A percentile compares a stretch with the other conserved stretches of the same genome.
phyloP scores from a whole-genome alignment of 2,329 filamentous ascomycete genomes.

The Colletotrichum cereale region DNA sequence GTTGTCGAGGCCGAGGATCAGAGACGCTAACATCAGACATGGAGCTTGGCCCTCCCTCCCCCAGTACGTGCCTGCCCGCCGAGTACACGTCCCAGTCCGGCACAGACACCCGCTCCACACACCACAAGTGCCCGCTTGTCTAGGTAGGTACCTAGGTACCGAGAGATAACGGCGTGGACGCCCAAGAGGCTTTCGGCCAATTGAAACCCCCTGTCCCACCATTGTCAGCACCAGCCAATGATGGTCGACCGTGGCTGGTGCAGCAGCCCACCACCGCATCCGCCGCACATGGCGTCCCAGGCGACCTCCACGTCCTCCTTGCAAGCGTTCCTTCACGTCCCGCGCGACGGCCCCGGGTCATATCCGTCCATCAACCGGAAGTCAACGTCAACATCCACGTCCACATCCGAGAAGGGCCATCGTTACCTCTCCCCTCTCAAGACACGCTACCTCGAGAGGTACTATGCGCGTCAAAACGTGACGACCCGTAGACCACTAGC shows the following conservation, averaged over 20 bases:
- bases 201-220: conserved; percentile 21
- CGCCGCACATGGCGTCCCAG: conserved; percentile 35
- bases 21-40: conserved; percentile 30
- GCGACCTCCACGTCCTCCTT: conserved; percentile 21
- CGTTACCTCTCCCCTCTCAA: conserved; percentile 41
- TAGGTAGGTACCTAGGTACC: too few relatives aligned
- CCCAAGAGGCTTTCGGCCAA: conserved; percentile 11
- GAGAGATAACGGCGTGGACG: conserved; percentile 2
- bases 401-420: conserved; percentile 35
- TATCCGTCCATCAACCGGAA: conserved; percentile 27
- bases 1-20: conserved; percentile 36
- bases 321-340: conserved; percentile 5
- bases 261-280: conserved; percentile 30
- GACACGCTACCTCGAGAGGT: conserved; percentile 41
- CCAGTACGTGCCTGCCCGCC: conserved; percentile 1
- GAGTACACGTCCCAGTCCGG: conserved; percentile 5
- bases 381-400: conserved; percentile 28
- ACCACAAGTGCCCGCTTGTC: background rate
- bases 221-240: conserved; percentile 16
- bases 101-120: conserved; percentile 1
- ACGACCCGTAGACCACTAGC: conserved; percentile 45
- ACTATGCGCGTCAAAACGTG: conserved; percentile 45
- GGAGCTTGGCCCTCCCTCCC: conserved; percentile 9
- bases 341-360: conserved; percentile 25
- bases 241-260: conserved; percentile 11